Base-by-base conservation (phyloP, 192 early-diverging fungal genomes). In the Backusella circina region DNA sequence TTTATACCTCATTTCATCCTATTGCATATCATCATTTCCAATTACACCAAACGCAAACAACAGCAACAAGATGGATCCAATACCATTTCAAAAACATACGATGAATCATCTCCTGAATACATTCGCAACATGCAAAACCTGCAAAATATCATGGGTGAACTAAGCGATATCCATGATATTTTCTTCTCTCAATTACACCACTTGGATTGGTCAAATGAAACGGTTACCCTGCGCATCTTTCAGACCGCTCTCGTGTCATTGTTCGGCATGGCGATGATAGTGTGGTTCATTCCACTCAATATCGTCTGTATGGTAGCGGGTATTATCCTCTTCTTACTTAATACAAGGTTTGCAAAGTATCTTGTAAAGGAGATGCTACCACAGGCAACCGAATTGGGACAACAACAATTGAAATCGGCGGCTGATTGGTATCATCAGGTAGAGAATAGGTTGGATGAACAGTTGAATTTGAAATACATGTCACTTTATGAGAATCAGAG, bases 81-180 rank as follows among this genome's bases (percentile, higher is more conserved):
- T 47, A 77, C 10, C 44, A 64, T 13, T 39, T 39, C 23, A 31
- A 39, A 75, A 0, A 51, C 61, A 16, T 65, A 51, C 32, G 77
- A 79, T 7, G 78, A 79, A 36, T 73, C 77, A 13, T 87, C 84
- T 5, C 87, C 89, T 4, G 88, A 93, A 69, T 92, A 91, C 77
- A 69, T 88, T 18, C 87, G 83, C 74, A 93, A 92, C 77, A 70
- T 93, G 75, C 89, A 90, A 68, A 90, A 93, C 74, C 87, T 93
- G 38, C 93, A 94, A 72, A 92, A 94, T 70, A 87, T 89, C 77
- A 94, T 94, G 93, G 89, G 88, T n/a, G 83, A 86, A 64, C 41
- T 86, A 6, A 79, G 80, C 38, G 83, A 86, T 18, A 78, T 76
- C 21, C 86, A 90, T 31, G 88, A 90, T 73, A 35, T 69, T n/a